Evolutionary conservation across 495 filamentous ascomycete species (phyloP), one percentile per base, ranked within the genome.

Genomic region (Xanthoparmelia taractica): DNA sequence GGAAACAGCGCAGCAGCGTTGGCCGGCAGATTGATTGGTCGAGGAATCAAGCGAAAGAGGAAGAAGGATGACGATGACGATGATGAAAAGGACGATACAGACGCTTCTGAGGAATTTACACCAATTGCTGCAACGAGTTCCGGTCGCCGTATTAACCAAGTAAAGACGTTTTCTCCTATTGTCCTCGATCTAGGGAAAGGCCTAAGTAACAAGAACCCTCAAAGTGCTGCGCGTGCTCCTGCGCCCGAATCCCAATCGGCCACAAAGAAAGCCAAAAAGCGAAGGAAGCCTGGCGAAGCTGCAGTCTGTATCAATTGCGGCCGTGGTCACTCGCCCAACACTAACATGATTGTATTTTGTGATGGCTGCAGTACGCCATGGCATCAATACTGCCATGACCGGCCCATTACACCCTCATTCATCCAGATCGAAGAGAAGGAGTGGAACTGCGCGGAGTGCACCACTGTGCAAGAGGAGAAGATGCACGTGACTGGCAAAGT

Each of bases 261-360:
- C 31, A 12, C 73, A 25, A 71, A 65, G 33, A 82, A 80, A 68
- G 72, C 78, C 12, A 79, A 78, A 65, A 76, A 73, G 27, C 66
- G 72, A 17, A 73, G 74, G 40, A 79, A 77, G 65, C 72, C 59
- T 63, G 82, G 76, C 61, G 75, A 71, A 63, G 67, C 67, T 31
- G 76, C 71, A 47, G 72, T 79, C 62, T 97, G 94, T 74, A 87
- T 85, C 62, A 79, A 85, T 67, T 98, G 94, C 74, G 82, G 86
- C 57, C 80, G 94, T 47, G 85, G 89, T 12, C 83, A 90, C 58
- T 89, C 85, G 61, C 88, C 91, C 0, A 71, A 78, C 23, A 84
- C 72, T 63, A 98, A 98, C 73, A 81, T 85, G 76, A 96, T 98
- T 61, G 94, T 97, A 11, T 94, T 96, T 72, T 98, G 94, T 75